These are phyloP conservation scores for Lactifluus rugatus DNA, from an alignment of 768 basidiomycete genomes.

Conservation along the genomic window DNA sequence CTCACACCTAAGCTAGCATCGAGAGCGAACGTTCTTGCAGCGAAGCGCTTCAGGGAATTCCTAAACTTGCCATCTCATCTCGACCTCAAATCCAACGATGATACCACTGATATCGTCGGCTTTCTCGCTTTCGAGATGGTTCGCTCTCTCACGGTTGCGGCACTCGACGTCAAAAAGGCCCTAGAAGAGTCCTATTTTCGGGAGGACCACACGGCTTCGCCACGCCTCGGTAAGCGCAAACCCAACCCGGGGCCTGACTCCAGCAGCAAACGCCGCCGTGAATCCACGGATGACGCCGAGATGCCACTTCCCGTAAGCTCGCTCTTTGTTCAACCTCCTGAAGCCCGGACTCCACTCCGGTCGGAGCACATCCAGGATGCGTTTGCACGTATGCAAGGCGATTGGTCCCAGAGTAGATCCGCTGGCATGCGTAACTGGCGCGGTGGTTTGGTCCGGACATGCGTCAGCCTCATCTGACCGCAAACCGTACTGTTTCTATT, in stretches of 20 bases:
- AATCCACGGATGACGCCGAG: slow-evolving; percentile 48
- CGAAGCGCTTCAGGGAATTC: slow-evolving; percentile 91
- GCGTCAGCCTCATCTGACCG: slow-evolving; percentile 66
- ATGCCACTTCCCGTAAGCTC: slow-evolving; percentile 59
- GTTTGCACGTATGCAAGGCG: slow-evolving; percentile 80
- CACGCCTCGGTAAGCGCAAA: slow-evolving; percentile 64
- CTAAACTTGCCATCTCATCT: slow-evolving; percentile 80
- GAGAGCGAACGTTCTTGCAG: slow-evolving; percentile 31
- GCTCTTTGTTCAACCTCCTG: slow-evolving; percentile 73
- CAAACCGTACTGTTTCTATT: neutral
- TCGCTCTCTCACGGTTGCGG: slow-evolving; percentile 81
- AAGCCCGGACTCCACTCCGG: slow-evolving; percentile 65
- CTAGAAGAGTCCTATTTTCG: slow-evolving; percentile 62
- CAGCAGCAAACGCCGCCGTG: slow-evolving; percentile 40
- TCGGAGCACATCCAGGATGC: slow-evolving; percentile 90
- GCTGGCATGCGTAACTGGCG: slow-evolving; percentile 88
- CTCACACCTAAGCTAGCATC: neutral
- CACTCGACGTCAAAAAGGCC: slow-evolving; percentile 71
- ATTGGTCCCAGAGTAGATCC: slow-evolving; percentile 71
- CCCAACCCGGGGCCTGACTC: slow-evolving; percentile 29
- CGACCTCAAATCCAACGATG: slow-evolving; percentile 85
- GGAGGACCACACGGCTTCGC: slow-evolving; percentile 53
- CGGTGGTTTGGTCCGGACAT: slow-evolving; percentile 71
- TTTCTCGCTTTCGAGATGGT: slow-evolving; percentile 98
- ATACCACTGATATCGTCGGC: slow-evolving; percentile 92